Conservation (phyloP, 1,139 yeast species). For the Protomyces inundatus region DNA sequence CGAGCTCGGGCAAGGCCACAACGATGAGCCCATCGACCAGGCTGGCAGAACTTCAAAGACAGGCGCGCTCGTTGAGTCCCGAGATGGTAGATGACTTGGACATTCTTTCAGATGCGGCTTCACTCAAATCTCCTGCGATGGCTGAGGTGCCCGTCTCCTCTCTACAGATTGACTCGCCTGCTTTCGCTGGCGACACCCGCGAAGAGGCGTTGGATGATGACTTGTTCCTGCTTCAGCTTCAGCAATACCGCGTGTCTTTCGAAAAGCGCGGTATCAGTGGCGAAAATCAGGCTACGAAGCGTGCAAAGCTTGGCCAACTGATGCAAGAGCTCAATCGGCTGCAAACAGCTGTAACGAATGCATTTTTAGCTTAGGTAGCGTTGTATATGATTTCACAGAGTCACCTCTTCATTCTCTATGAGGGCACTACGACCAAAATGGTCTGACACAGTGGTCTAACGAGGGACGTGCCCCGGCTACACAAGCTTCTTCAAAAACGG, state of each 20-base stretch:
- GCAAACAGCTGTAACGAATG: background rate
- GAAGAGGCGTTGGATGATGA: constrained; percentile 13
- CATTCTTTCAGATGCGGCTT: background rate
- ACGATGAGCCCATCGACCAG: background rate
- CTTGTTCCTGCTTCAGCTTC: constrained; percentile 16
- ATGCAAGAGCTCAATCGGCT: constrained; percentile 7
- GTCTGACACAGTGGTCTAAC: too few species aligned
- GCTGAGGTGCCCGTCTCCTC: background rate
- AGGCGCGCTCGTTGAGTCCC: background rate
- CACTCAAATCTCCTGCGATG: background rate
- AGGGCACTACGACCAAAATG: too few species aligned
- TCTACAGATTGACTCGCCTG: background rate
- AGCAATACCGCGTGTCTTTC: constrained; percentile 15
- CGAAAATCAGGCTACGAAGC: background rate
- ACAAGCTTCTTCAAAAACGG: background rate
- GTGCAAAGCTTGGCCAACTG: constrained; percentile 3
- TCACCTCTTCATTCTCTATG: too few species aligned
- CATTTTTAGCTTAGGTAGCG: background rate
- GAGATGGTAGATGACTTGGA: background rate
- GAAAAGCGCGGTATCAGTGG: background rate
- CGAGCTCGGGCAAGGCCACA: too few species aligned
- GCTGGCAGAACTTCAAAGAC: background rate
- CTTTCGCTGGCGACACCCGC: background rate
- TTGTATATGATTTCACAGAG: too few species aligned
- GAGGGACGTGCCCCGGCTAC: background rate